phyloP scores from a whole-genome alignment of 495 filamentous ascomycete species.

The Xylaria telfairii region DNA sequence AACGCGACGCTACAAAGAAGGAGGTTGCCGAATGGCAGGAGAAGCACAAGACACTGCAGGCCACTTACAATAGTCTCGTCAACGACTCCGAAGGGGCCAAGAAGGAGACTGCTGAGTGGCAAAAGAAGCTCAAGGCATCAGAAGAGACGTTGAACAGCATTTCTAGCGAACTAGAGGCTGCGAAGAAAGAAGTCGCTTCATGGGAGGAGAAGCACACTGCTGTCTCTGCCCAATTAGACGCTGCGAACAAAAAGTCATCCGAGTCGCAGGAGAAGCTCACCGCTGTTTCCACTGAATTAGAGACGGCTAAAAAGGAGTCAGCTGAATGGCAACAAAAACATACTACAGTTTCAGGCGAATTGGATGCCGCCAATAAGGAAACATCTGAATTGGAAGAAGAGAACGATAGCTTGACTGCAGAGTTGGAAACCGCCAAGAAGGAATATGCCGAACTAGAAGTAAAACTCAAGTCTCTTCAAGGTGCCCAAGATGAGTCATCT shows the following conservation, averaged over 20 bases:
- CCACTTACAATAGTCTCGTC: slow-evolving; percentile 4
- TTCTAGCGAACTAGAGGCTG: slow-evolving; percentile 1
- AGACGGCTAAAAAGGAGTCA: slow-evolving; percentile 15
- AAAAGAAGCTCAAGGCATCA: slow-evolving; percentile 13
- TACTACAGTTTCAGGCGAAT: not conserved
- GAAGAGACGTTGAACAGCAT: slow-evolving; percentile 15
- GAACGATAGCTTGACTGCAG: not conserved
- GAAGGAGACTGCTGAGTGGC: slow-evolving; percentile 13
- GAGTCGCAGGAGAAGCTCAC: slow-evolving; percentile 5
- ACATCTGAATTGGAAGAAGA: slow-evolving; percentile 8
- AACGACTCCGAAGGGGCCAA: slow-evolving; percentile 1
- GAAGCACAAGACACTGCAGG: slow-evolving; percentile 23
- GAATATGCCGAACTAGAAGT: slow-evolving; percentile 6
- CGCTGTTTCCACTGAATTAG: slow-evolving; percentile 3
- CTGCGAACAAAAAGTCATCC: slow-evolving; percentile 10
- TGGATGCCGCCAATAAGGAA: slow-evolving; percentile 15
- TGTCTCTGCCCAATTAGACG: slow-evolving; percentile 1
- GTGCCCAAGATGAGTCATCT: not conserved
- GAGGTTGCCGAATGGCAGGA: slow-evolving; percentile 13
- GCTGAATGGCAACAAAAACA: slow-evolving; percentile 24
- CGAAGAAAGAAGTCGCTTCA: slow-evolving; percentile 3
- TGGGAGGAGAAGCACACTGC: slow-evolving; percentile 21
- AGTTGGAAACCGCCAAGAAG: slow-evolving; percentile 21
- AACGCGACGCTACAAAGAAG: slow-evolving; percentile 22
- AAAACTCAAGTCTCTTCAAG: not conserved